A percentile compares a stretch with the other conserved stretches of the same genome.
These are phyloP conservation scores for Phoma sp. DNA, from an alignment of 2,329 filamentous ascomycete species.

Conservation along the genomic window DNA sequence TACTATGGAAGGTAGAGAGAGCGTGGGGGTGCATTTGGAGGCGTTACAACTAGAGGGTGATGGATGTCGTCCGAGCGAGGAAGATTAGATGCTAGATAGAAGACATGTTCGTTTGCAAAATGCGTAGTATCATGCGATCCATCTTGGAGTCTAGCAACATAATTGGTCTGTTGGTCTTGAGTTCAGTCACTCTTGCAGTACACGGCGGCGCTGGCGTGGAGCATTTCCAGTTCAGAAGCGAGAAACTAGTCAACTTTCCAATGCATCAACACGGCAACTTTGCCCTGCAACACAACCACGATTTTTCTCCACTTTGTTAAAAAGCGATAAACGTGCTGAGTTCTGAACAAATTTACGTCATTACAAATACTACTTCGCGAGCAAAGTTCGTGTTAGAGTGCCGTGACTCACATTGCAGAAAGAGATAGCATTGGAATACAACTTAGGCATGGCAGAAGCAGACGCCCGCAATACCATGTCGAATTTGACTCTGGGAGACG, in stretches of 20 bases:
- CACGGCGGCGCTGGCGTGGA: neutral
- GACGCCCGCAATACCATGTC: neutral
- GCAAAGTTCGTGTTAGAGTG: neutral
- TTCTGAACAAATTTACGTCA: neutral
- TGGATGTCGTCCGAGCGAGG: neutral
- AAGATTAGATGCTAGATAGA: neutral
- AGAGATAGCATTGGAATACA: conserved; percentile 12
- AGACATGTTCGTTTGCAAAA: neutral
- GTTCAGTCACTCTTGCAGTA: too few relatives aligned
- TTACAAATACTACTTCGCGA: neutral
- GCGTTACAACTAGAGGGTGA: neutral
- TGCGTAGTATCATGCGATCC: neutral
- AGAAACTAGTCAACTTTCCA: conserved; percentile 12
- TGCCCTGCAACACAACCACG: neutral
- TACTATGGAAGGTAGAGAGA: conserved; percentile 66
- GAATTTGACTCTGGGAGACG: neutral
- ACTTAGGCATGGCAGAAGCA: conserved; percentile 2
- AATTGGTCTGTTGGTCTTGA: neutral
- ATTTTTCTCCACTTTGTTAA: too few relatives aligned
- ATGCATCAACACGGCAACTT: neutral
- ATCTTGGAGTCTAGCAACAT: neutral
- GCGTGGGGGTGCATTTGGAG: conserved; percentile 1
- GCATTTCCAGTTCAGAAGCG: conserved; percentile 7
- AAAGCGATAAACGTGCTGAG: neutral
- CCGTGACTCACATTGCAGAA: conserved; percentile 3